A percentile compares a stretch with the other conserved stretches of the same genome.
Conservation (phyloP, 352 stramenopile genomes). For the Phytopythium kandeliae region DNA sequence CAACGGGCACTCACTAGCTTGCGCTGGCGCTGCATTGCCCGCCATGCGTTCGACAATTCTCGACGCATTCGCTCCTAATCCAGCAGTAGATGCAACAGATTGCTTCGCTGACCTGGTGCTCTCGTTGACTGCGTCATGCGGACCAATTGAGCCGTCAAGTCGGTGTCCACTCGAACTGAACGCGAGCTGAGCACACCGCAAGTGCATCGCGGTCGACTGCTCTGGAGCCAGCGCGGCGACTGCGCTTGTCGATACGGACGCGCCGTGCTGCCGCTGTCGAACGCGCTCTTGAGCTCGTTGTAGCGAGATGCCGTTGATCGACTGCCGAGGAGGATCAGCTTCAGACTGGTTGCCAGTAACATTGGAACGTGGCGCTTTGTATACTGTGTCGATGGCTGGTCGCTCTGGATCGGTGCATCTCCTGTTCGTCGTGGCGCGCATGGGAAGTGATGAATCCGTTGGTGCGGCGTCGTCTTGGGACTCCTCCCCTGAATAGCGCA, state of each 20-base stretch:
- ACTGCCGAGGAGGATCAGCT: neutral
- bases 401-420: no score
- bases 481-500: neutral
- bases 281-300: constrained; percentile 16
- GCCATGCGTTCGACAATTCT: no score
- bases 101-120: neutral
- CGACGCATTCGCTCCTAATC: neutral
- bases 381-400: no score
- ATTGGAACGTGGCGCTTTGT: no score
- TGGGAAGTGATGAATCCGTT: neutral
- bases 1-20: constrained; percentile 13
- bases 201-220: constrained; percentile 10
- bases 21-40: neutral
- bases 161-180: constrained; percentile 18
- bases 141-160: constrained; percentile 8
- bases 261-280: constrained; percentile 9
- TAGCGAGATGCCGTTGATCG: neutral
- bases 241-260: constrained; percentile 5
- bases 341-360: no score
- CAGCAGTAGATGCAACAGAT: neutral
- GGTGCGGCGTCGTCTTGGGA: neutral
- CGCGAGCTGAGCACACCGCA: constrained; percentile 13
- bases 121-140: neutral
- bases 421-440: no score
- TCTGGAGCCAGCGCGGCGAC: constrained; percentile 5